These are phyloP conservation scores for Fusarium foetens DNA, from an alignment of 2,329 filamentous ascomycete species.

Conservation along the genomic window DNA sequence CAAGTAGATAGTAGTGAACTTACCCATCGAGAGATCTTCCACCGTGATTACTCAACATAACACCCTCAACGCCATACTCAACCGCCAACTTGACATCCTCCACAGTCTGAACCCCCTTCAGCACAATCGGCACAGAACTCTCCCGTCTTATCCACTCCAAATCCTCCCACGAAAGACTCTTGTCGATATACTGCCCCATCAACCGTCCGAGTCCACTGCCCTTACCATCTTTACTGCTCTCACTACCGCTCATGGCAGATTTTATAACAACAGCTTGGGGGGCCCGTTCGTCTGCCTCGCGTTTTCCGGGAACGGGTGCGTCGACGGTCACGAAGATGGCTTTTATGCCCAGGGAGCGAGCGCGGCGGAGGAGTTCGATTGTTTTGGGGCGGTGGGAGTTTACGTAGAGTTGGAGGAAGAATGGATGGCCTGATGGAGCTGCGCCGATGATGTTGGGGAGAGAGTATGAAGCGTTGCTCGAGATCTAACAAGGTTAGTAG, in stretches of 20 bases:
- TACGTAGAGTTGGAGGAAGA: conserved; percentile 61
- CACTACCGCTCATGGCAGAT: conserved; percentile 53
- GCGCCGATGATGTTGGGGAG: conserved; percentile 41
- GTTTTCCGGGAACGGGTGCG: conserved; percentile 64
- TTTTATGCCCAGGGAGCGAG: conserved; percentile 59
- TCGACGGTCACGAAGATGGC: conserved; percentile 65
- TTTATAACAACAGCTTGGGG: conserved; percentile 55
- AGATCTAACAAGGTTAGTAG: conserved; percentile 28
- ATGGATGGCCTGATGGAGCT: conserved; percentile 36
- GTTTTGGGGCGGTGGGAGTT: conserved; percentile 62
- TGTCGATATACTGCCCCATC: conserved; percentile 63
- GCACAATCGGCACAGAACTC: conserved; percentile 60
- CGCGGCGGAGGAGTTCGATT: conserved; percentile 54
- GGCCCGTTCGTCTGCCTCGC: conserved; percentile 66
- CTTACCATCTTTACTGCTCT: conserved; percentile 60
- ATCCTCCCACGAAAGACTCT: conserved; percentile 62
- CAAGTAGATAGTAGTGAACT: fast-evolving
- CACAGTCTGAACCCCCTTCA: conserved; percentile 67
- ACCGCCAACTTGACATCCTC: conserved; percentile 64
- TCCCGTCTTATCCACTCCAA: conserved; percentile 62
- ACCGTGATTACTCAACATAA: conserved; percentile 68
- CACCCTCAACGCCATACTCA: conserved; percentile 61
- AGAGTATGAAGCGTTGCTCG: conserved; percentile 43
- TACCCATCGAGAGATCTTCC: conserved; percentile 64
- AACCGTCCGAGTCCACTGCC: conserved; percentile 63